These are phyloP conservation scores for Colletotrichum gigasporum DNA, from an alignment of 2,329 filamentous ascomycete species.

Conservation along the genomic window DNA sequence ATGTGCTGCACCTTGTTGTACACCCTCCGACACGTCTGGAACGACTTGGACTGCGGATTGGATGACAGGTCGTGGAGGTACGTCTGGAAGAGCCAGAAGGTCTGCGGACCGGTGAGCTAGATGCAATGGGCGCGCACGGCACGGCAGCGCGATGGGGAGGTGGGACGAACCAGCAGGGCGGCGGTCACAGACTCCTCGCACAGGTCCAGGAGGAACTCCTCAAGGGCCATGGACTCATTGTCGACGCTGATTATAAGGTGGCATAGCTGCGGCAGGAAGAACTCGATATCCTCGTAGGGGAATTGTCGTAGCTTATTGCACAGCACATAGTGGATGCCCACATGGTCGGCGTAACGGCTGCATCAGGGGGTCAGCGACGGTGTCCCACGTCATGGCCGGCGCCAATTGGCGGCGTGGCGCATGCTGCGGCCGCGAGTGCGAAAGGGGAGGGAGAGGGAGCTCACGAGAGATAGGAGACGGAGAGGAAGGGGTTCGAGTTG, in stretches of 20 bases:
- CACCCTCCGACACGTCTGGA: constrained; percentile 83
- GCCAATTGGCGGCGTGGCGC: not conserved
- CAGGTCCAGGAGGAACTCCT: constrained; percentile 86
- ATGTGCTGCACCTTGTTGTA: constrained; percentile 92
- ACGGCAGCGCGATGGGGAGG: constrained; percentile 9
- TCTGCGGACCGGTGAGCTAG: constrained; percentile 59
- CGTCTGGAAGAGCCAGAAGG: constrained; percentile 90
- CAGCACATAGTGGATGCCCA: constrained; percentile 89
- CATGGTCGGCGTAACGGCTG: constrained; percentile 88
- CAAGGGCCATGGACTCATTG: constrained; percentile 91
- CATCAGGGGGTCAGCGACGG: constrained; percentile 10
- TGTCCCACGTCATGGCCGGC: not conserved
- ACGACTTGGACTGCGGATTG: constrained; percentile 79
- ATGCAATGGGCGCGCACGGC: not conserved
- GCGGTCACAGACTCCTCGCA: constrained; percentile 90
- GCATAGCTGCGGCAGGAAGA: constrained; percentile 89
- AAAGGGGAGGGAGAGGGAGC: constrained; percentile 43
- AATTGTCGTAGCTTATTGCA: constrained; percentile 91
- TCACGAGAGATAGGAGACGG: constrained; percentile 89
- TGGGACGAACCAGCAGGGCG: constrained; percentile 74
- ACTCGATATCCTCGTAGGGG: constrained; percentile 90
- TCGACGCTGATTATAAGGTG: constrained; percentile 88
- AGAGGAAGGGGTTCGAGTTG: constrained; percentile 89
- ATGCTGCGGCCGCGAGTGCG: not conserved
- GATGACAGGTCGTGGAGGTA: constrained; percentile 83